phyloP scores from a whole-genome alignment of 257 asterid species.

The Nicotiana benthamiana region DNA sequence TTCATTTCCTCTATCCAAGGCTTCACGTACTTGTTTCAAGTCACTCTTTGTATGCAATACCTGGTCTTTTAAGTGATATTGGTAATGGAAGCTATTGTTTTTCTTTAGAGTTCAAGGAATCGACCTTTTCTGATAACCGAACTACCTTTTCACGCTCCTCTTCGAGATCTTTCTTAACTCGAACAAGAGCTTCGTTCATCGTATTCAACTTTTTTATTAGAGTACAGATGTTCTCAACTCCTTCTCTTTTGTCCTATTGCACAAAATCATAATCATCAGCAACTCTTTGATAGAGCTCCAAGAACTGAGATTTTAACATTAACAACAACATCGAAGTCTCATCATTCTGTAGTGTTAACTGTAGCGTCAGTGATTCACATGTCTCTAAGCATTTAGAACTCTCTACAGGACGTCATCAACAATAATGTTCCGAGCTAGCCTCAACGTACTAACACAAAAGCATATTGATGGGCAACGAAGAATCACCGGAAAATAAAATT shows the following conservation, averaged over 20 bases:
- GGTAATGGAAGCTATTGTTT: conserved; percentile 39
- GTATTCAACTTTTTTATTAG: conserved; percentile 42
- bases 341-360: conserved; percentile 54
- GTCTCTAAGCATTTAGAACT: conserved; percentile 20
- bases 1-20: conserved; percentile 53
- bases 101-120: conserved; percentile 29
- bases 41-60: conserved; percentile 40
- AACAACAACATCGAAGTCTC: conserved; percentile 49
- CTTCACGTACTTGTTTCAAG: conserved; percentile 38
- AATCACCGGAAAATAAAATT: no score
- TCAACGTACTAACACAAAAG: no score
- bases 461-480: no score
- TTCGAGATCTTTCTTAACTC: conserved; percentile 47
- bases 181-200: conserved; percentile 36
- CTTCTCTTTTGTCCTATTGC: conserved; percentile 22
- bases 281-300: conserved; percentile 42
- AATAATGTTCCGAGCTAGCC: no score
- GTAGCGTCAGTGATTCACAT: conserved; percentile 41
- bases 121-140: conserved; percentile 30
- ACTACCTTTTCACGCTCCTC: conserved; percentile 47
- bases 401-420: no score
- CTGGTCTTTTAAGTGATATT: conserved; percentile 39
- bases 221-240: conserved; percentile 21
- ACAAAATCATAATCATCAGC: conserved; percentile 25
- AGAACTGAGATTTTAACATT: conserved; percentile 54